Evolutionary conservation across 2,329 filamentous ascomycete species (phyloP), one percentile per base, ranked within the genome.

Genomic region (Pseudogymnoascus pannorum): DNA sequence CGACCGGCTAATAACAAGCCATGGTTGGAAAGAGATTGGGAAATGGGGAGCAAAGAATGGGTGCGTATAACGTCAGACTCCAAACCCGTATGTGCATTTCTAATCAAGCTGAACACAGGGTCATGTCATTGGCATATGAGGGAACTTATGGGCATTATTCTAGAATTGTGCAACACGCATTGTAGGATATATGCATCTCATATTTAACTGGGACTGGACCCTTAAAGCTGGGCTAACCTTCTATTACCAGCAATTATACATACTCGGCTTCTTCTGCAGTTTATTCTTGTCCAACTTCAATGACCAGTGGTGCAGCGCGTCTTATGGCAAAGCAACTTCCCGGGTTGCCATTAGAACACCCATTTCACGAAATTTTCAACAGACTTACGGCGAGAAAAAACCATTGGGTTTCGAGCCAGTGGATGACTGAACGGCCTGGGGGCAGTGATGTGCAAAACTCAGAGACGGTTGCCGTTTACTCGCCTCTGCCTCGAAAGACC

Each of bases 361-460:
- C 75, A 0, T 70, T 75, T 16, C 62, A 68, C 16, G 69, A 74
- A 51, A 72, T 72, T 2, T 76, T 73, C 64, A 63, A 68, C 9
- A 70, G 72, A 20, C 67, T 81, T 8, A 75, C 72, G 2, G 72
- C 72, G 33, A 70, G 76, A 4, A 72, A 79, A 4, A 61, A 68
- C 7, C 74, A 75, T 5, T 83, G 80, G 80, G 82, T 78, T 2
- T 80, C 76, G 18, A 79, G 79, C 0, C 81, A 83, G 66, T 83
- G 81, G 80, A 83, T 83, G 80, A 83, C 80, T 0, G 80, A 83
- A 62, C 72, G 81, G 7, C 72, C 75, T 0, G 80, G 80, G 3
- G 81, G 80, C 0, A 80, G 78, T 60, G 80, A 83, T 66, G 79
- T 82, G 1, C 76, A 76, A 22, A 76, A 77, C 26, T 81, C 78